Base-by-base conservation (phyloP, 2,329 filamentous ascomycete species). In the Helotiales sp. region DNA sequence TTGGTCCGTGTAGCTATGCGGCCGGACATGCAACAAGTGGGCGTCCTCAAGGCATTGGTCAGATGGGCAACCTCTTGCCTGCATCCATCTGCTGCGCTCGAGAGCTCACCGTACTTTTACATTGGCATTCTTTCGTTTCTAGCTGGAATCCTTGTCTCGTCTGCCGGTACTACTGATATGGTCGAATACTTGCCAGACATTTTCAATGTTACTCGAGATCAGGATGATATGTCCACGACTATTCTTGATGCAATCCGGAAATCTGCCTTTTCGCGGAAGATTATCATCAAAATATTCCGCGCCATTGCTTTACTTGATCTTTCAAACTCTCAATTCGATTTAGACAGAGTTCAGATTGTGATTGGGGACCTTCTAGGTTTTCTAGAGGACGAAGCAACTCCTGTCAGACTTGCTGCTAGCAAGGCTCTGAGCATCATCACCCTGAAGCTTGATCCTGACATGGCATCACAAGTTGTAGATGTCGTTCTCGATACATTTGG, bases 391-490 rank as follows among this genome's bases (percentile, higher is more conserved):
- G 92, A 92, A 68, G 94, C 98, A 75, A 97, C 94, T 0, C 93
- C 93, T 0, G 94, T 99, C 13, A 86, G 96, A 43, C 87, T 97
- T 73, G 91, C 95, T 34, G 93, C 95, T 22, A 97, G 93, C 78
- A 99, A 99, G 80, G 92, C 93, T 3, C 86, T 98, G 52, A 97
- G 93, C 78, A 86, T 97, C 62, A 89, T 98, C 71, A 91, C 94
- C 0, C 82, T 96, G 60, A 94, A 91, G 71, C 81, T 99, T 7
- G 88, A 93, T 52, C 80, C 87, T 0, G 90, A 91, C 24, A 93
- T 97, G 90, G 93, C 92, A 0, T 86, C 87, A 1, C 91, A 98
- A 75, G 91, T 99, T 11, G 89, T 97, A 13, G 92, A 97, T 67
- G 93, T 92, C 0, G 90, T 98, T 11, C 84, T 97, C 32, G 91